Evolutionary conservation across 2,329 filamentous ascomycete species (phyloP).

Genomic region (Penicillium sclerotigenum): DNA sequence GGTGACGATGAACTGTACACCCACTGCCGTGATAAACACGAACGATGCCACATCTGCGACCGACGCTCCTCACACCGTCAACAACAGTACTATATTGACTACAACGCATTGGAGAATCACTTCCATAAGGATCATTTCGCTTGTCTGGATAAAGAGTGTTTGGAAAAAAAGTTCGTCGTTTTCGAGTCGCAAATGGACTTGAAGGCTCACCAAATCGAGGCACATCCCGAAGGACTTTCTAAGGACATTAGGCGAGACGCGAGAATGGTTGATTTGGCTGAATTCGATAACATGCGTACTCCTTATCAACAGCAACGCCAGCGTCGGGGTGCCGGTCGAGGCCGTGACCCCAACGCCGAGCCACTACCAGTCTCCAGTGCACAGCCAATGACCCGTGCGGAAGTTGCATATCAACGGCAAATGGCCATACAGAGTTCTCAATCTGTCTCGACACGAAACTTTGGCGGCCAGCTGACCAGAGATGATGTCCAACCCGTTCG

Average conservation of each 20-base stretch:
- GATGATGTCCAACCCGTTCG: slow-evolving; percentile 47
- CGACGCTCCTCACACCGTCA: slow-evolving; percentile 59
- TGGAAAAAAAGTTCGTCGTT: slow-evolving; percentile 97
- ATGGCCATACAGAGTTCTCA: slow-evolving; percentile 88
- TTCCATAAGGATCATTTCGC: slow-evolving; percentile 84
- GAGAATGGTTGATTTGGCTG: slow-evolving; percentile 78
- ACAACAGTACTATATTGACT: slow-evolving; percentile 89
- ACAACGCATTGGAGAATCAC: slow-evolving; percentile 79
- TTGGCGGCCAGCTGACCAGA: slow-evolving; percentile 77
- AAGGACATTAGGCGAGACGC: slow-evolving; percentile 83
- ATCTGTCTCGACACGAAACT: slow-evolving; percentile 72
- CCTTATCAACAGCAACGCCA: slow-evolving; percentile 64
- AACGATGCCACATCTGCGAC: slow-evolving; percentile 93
- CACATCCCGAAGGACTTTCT: slow-evolving; percentile 73
- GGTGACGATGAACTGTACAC: slow-evolving; percentile 92
- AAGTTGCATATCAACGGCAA: slow-evolving; percentile 86
- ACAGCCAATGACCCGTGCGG: slow-evolving; percentile 77
- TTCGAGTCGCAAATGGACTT: slow-evolving; percentile 94
- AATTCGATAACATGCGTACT: slow-evolving; percentile 75
- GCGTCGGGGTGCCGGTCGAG: slow-evolving; percentile 62
- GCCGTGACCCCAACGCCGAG: slow-evolving; percentile 84
- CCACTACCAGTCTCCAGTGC: slow-evolving; percentile 71
- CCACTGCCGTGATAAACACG: slow-evolving; percentile 91
- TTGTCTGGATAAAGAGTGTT: slow-evolving; percentile 78
- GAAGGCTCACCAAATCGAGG: slow-evolving; percentile 84